Conservation (phyloP, 345 rosid genomes). For the Gossypium herbaceum region DNA sequence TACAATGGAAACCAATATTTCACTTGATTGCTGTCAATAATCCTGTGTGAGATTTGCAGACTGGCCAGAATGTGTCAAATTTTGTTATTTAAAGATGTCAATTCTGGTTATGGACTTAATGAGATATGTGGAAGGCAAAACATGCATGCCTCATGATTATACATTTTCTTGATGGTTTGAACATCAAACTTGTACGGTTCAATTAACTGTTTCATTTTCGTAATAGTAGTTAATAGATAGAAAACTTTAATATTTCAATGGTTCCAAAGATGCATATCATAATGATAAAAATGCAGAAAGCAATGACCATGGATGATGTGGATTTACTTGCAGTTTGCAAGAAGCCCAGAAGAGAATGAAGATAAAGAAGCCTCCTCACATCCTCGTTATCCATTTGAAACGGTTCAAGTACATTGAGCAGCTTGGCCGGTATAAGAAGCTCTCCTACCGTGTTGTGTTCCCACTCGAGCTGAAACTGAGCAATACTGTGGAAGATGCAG, state of each 20-base stretch:
- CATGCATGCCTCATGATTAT: not conserved
- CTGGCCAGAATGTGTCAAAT: not conserved
- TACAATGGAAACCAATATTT: not conserved
- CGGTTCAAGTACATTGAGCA: conserved; percentile 97
- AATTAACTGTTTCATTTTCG: not conserved
- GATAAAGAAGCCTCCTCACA: conserved; percentile 95
- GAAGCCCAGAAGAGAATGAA: conserved; percentile 99
- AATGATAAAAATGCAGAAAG: not conserved
- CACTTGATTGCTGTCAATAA: not conserved
- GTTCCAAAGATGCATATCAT: not conserved
- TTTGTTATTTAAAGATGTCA: not conserved
- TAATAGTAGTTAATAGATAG: not conserved
- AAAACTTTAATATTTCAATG: not conserved
- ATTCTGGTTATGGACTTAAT: not conserved
- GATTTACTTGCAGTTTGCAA: conserved; percentile 65
- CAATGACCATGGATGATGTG: not conserved
- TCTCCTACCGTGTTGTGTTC: conserved; percentile 88
- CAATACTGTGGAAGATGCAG: conserved; percentile 88
- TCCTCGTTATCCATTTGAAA: conserved; percentile 87
- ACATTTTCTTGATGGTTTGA: not conserved
- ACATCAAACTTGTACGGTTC: not conserved
- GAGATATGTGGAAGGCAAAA: not conserved
- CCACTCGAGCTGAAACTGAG: conserved; percentile 95
- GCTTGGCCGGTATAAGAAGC: conserved; percentile 90
- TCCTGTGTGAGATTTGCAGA: not conserved